Evolutionary conservation across 2,329 filamentous ascomycete genomes (phyloP), one percentile per base, ranked within the genome.

Genomic region (Ascosphaera acerosa): DNA sequence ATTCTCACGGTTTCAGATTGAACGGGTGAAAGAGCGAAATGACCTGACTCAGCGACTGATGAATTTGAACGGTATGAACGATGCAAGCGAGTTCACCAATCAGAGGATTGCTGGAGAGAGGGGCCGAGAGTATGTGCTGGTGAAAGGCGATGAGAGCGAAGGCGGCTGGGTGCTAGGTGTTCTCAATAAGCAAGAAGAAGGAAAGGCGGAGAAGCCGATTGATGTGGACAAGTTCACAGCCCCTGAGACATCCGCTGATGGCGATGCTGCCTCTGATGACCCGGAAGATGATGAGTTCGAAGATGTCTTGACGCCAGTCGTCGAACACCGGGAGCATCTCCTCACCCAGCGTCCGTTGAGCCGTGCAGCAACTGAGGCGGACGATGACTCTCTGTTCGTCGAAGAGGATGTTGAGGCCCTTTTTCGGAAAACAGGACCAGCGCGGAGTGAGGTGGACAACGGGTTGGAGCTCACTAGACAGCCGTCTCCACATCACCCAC

Each of bases 101-200:
- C 50, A 54, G 18, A 49, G 57, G 28, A 55, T 61, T 35, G 57
- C 57, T 16, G 57, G 87, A 31, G 87, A 97, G 46, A 80, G 72
- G 44, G 77, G 80, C 10, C 72, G 78, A 43, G 87, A 97, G 49
- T 97, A 97, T 44, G 82, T 97, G 9, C 58, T 97, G 3, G 82
- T 97, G 23, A 90, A 87, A 53, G 94, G 94, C 42, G 80, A 89
- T 28, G 78, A 81, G 0, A 81, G 80, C 1, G 84, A 94, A 48
- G 87, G 87, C 29, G 87, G 87, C 4, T 97, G 82, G 81, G 84
- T 84, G 0, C 56, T 97, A 4, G 87, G 87, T 32, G 87, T 97
- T 16, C 82, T 97, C 15, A 81, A 74, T 37, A 78, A 71, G 36
- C 89, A 76, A 39, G 68, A 87, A 31, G 64, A 72, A 27, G 81